These are phyloP conservation scores for Theobroma grandiflorum DNA, from an alignment of 441 rosid genomes.

Conservation along the genomic window DNA sequence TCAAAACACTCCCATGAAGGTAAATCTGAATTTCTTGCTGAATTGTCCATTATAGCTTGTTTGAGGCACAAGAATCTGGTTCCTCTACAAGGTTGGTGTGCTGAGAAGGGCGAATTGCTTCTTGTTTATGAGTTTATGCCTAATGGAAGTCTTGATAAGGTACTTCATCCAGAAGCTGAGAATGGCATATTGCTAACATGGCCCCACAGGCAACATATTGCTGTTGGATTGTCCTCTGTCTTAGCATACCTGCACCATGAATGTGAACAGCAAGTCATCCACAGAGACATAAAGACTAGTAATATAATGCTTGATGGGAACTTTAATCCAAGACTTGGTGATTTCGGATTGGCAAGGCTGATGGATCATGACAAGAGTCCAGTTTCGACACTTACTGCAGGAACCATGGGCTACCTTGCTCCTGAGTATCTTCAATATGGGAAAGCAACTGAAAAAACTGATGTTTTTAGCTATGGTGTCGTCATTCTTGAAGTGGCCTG, in stretches of 20 bases:
- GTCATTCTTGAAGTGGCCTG: constrained; percentile 90
- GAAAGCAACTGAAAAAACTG: constrained; percentile 89
- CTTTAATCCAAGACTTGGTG: constrained; percentile 88
- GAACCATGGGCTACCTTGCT: constrained; percentile 97
- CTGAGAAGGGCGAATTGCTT: constrained; percentile 80
- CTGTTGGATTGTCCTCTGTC: constrained; percentile 83
- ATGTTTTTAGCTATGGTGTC: constrained; percentile 87
- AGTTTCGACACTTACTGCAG: constrained; percentile 89
- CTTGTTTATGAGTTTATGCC: constrained; percentile 95
- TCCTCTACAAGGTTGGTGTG: constrained; percentile 92
- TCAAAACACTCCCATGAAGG: constrained; percentile 86
- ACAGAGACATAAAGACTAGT: constrained; percentile 88
- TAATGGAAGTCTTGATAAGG: constrained; percentile 82
- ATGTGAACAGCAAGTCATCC: constrained; percentile 95
- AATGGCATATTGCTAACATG: constrained; percentile 58
- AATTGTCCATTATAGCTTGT: constrained; percentile 81
- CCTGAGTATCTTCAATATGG: constrained; percentile 96
- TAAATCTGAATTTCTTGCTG: constrained; percentile 84
- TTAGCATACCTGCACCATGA: constrained; percentile 88
- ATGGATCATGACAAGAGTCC: constrained; percentile 94
- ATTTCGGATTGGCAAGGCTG: constrained; percentile 92
- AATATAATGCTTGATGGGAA: constrained; percentile 85
- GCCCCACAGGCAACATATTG: constrained; percentile 74
- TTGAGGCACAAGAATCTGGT: constrained; percentile 93
- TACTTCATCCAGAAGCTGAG: constrained; percentile 66